Evolutionary conservation across 176 grass and related monocot genomes (phyloP).

Genomic region (Areca catechu): DNA sequence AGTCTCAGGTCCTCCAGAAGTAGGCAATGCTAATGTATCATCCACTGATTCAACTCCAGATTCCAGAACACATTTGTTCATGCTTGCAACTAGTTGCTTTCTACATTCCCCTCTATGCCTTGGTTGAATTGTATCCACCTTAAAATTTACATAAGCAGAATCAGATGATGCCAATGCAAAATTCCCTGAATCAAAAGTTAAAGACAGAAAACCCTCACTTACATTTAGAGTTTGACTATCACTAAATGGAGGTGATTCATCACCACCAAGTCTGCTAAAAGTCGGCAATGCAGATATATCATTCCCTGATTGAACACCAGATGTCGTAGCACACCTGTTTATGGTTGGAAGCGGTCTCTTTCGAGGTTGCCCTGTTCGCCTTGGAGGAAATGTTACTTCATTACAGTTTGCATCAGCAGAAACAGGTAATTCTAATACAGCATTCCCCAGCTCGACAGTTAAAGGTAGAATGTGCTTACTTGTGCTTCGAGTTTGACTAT

Average conservation of each 20-base stretch:
- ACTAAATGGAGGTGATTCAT: not conserved
- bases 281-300: no score
- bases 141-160: constrained; percentile 15
- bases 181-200: constrained; percentile 22
- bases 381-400: constrained; percentile 14
- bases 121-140: constrained; percentile 7
- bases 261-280: no score
- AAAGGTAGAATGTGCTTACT: not conserved
- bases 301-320: not conserved
- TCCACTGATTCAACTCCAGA: constrained; percentile 21
- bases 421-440: not conserved
- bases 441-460: constrained; percentile 10
- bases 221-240: constrained; percentile 5
- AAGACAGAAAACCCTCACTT: constrained; percentile 6
- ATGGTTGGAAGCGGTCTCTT: constrained; percentile 26
- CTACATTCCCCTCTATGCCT: constrained; percentile 12
- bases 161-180: constrained; percentile 4
- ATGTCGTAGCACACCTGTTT: not conserved
- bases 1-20: constrained; percentile 5
- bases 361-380: constrained; percentile 11
- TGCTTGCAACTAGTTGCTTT: no score
- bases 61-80: constrained; percentile 8
- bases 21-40: not conserved
- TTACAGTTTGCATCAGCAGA: constrained; percentile 15
- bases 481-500: constrained; percentile 4